Evolutionary conservation across 305 asterid species (phyloP), one percentile per base, ranked within the genome.

Genomic region (Ruellia speciosa): DNA sequence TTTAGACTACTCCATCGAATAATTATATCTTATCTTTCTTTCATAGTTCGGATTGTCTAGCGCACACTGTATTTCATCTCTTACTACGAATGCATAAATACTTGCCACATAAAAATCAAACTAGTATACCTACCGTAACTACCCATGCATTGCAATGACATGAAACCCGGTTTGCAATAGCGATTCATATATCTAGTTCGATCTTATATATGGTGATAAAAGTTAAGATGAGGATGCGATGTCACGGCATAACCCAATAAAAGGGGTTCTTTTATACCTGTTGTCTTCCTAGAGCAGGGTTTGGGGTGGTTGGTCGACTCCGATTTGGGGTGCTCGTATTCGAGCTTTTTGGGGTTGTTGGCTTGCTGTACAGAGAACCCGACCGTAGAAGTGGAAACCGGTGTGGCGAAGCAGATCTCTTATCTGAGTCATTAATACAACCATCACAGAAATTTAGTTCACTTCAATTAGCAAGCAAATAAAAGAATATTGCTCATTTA

Each of bases 311-410:
- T 34, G 96, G 79, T 12, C 89, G 66, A 58, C 81, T 83, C n/a
- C 69, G 72, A 24, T 59, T 85, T 45, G 97, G 97, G 57, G 92
- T 87, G 56, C 74, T 79, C 7, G 95, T 55, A 20, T 81, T 73
- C 14, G 96, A 87, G 65, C 74, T 69, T 71, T 77, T 89, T 10
- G 94, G 94, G 2, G 94, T 82, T 5, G 80, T 59, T 39, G 81
- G 75, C 66, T 86, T 82, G 53, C 93, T 77, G 9, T 86, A 73
- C 43, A 87, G 71, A 35, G 97, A 87, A 53, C 83, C 88, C 31
- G 94, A 77, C n/a, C 94, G 90, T 31, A 82, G 63, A 58, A 85
- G 90, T 48, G 97, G 86, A 73, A 84, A 89, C 59, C 88, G 74
- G 69, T 73, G 89, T 5, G 97, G 95, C 12, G 97, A 86, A 47